Evolutionary conservation across 768 basidiomycete genomes (phyloP).

Genomic region (Mycena polygramma): DNA sequence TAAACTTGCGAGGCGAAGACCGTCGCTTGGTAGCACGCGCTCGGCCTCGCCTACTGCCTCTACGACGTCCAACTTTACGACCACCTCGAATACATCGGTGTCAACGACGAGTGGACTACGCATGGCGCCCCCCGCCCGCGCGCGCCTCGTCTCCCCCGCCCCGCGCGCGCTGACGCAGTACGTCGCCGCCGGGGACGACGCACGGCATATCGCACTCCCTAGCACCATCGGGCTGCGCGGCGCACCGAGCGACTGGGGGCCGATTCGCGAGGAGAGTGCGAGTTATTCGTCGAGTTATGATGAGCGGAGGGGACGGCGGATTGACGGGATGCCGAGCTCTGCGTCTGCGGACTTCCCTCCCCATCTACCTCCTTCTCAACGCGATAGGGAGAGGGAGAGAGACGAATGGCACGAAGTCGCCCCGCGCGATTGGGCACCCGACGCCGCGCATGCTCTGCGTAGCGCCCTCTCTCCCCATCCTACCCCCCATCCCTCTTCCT

Average conservation of each 20-base stretch:
- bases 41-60: background rate
- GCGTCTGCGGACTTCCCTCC: too few species aligned
- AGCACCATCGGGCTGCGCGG: slow-evolving; percentile 78
- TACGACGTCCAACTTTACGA: background rate
- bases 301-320: too few species aligned
- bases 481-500: too few species aligned
- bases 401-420: background rate
- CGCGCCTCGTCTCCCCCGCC: slow-evolving; percentile 72
- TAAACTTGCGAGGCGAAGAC: slow-evolving; percentile 14
- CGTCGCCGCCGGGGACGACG: slow-evolving; percentile 57
- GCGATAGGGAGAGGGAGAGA: background rate
- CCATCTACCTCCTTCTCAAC: too few species aligned
- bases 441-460: background rate
- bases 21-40: slow-evolving; percentile 24
- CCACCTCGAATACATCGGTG: background rate
- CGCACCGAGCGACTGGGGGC: slow-evolving; percentile 40
- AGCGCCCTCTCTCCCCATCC: background rate
- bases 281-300: too few species aligned
- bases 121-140: slow-evolving; percentile 65
- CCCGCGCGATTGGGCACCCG: background rate
- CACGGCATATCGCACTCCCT: slow-evolving; percentile 69
- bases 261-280: background rate
- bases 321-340: too few species aligned
- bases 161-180: slow-evolving; percentile 85
- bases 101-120: slow-evolving; percentile 52